Evolutionary conservation across 2,329 filamentous ascomycete genomes (phyloP).

Genomic region (Sporothrix schenckii): DNA sequence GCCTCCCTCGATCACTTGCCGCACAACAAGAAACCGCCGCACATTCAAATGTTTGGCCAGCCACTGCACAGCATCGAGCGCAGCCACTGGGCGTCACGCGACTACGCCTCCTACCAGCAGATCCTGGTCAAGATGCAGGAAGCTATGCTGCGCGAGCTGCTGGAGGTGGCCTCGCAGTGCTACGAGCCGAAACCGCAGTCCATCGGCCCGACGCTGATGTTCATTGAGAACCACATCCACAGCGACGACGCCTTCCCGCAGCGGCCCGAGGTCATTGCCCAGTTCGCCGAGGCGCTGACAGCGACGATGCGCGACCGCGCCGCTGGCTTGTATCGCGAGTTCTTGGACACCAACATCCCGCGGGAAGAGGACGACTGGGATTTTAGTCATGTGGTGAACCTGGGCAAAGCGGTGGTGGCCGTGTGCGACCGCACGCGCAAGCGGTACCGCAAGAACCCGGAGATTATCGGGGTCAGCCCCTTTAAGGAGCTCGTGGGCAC

Average conservation of each 20-base stretch:
- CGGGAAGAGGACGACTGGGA: slow-evolving; percentile 82
- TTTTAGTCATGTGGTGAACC: slow-evolving; percentile 84
- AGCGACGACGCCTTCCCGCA: slow-evolving; percentile 75
- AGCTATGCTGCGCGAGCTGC: slow-evolving; percentile 72
- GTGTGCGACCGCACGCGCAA: slow-evolving; percentile 89
- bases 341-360: slow-evolving; percentile 79
- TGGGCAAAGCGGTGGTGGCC: slow-evolving; percentile 83
- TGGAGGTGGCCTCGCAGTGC: slow-evolving; percentile 86
- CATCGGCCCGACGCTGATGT: slow-evolving; percentile 73
- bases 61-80: slow-evolving; percentile 60
- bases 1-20: slow-evolving; percentile 51
- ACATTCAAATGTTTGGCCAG: slow-evolving; percentile 55
- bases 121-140: slow-evolving; percentile 77
- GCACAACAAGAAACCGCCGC: slow-evolving; percentile 65
- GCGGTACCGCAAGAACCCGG: slow-evolving; percentile 82
- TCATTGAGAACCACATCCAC: slow-evolving; percentile 77
- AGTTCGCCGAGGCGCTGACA: slow-evolving; percentile 72
- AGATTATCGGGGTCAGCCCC: slow-evolving; percentile 74
- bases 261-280: slow-evolving; percentile 67
- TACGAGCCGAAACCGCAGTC: slow-evolving; percentile 87
- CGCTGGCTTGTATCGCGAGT: slow-evolving; percentile 74
- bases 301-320: slow-evolving; percentile 74
- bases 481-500: slow-evolving; percentile 75
- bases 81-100: slow-evolving; percentile 68
- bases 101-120: slow-evolving; percentile 72